phyloP scores from a whole-genome alignment of 768 basidiomycete genomes.

The Mycena floridula region DNA sequence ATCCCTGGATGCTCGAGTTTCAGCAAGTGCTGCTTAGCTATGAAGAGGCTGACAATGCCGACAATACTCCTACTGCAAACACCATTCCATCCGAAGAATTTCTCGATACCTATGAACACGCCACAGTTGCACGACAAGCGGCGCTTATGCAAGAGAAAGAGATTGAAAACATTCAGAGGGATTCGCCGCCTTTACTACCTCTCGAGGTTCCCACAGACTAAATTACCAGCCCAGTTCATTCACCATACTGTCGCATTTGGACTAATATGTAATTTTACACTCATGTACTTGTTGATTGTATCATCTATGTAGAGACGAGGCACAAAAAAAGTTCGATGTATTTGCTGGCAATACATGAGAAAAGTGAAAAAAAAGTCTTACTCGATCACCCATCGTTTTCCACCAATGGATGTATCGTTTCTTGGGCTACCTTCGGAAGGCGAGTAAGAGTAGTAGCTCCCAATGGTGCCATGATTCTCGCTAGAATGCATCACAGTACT shows the following conservation, averaged over 20 bases:
- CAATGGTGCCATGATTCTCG: conserved; percentile 19
- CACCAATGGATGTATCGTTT: conserved; percentile 4
- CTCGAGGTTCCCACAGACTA: not conserved
- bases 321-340: no score
- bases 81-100: conserved; percentile 43
- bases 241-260: no score
- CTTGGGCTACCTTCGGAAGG: conserved; percentile 7
- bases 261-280: no score
- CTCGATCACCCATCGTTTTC: conserved; percentile 24
- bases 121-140: conserved; percentile 50
- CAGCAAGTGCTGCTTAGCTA: conserved; percentile 64
- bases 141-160: conserved; percentile 55
- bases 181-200: conserved; percentile 32
- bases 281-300: no score
- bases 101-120: conserved; percentile 24
- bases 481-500: conserved; percentile 25
- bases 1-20: conserved; percentile 87
- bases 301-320: no score
- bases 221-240: no score
- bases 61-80: conserved; percentile 36
- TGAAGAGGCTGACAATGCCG: conserved; percentile 56
- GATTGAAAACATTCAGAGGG: conserved; percentile 45
- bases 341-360: no score
- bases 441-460: conserved; percentile 3
- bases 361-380: no score